Conservation (phyloP, 2,329 filamentous ascomycete genomes). For the Emericellopsis atlantica region DNA sequence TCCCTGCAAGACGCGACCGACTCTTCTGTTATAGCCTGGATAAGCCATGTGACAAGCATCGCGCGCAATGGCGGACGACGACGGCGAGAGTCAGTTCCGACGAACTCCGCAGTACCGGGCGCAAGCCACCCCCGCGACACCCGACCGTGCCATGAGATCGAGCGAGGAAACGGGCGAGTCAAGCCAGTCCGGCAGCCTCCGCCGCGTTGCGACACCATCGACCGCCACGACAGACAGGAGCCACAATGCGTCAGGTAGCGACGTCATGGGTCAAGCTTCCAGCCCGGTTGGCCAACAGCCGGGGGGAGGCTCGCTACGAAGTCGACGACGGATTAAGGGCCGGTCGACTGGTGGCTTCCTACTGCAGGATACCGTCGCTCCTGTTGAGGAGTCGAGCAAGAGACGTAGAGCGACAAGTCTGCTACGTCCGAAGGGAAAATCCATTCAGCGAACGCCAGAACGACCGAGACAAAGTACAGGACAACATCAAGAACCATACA, state of each 20-base stretch:
- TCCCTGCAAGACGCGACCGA: not conserved
- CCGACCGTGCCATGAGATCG: not conserved
- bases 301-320: not conserved
- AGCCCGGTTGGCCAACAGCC: conserved; percentile 1
- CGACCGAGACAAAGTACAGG: not conserved
- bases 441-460: conserved; percentile 1
- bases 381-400: conserved; percentile 15
- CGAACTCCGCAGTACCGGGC: conserved; percentile 2
- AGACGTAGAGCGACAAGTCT: conserved; percentile 14
- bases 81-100: not conserved
- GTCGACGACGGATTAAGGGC: conserved; percentile 23
- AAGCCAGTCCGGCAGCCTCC: conserved; percentile 20
- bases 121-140: not conserved
- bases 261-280: conserved; percentile 3
- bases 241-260: not conserved
- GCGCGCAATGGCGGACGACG: conserved; percentile 1
- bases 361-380: conserved; percentile 28
- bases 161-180: conserved; percentile 32
- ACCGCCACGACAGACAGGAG: not conserved
- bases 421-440: conserved; percentile 3
- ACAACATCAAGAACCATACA: too few relatives aligned
- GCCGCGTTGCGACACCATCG: conserved; percentile 5
- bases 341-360: conserved; percentile 38
- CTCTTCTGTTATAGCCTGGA: not conserved
- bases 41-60: conserved; percentile 2